These are phyloP conservation scores for Plectosphaerella sp. DNA, from an alignment of 2,329 filamentous ascomycete genomes.

Conservation along the genomic window DNA sequence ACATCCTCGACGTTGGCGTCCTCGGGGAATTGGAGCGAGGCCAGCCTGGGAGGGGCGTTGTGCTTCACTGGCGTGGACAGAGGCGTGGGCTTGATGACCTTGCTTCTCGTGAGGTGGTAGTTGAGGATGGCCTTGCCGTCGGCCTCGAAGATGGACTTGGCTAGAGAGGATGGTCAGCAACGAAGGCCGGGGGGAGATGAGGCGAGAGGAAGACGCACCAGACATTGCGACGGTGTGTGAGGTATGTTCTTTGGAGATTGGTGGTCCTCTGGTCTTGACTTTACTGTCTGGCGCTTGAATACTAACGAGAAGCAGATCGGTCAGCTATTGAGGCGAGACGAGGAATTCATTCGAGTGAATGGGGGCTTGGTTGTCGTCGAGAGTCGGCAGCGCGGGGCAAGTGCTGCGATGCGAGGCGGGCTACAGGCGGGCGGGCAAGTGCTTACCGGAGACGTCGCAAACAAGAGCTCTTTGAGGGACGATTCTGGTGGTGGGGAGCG, in stretches of 20 bases:
- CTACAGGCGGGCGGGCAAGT: no score
- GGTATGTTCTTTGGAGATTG: background rate
- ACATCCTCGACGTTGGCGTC: conserved; percentile 78
- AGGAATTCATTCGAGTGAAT: background rate
- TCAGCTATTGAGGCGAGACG: background rate
- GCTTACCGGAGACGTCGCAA: no score
- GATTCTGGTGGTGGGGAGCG: background rate
- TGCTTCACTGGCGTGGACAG: conserved; percentile 79
- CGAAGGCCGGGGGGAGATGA: background rate
- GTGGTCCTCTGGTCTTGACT: background rate
- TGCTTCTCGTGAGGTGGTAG: conserved; percentile 98
- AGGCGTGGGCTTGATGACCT: conserved; percentile 96
- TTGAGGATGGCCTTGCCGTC: conserved; percentile 99
- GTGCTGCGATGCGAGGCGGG: no score
- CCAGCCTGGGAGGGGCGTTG: conserved; percentile 88
- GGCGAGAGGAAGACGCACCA: background rate
- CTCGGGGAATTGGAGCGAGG: conserved; percentile 88
- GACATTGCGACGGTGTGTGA: background rate
- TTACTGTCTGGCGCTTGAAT: no score
- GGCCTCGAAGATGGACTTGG: conserved; percentile 97
- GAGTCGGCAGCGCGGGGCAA: no score
- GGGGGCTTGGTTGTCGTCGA: background rate
- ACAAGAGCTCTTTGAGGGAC: no score
- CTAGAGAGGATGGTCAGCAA: conserved; percentile 55
- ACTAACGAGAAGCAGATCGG: background rate